Evolutionary conservation across 73 alveolate species (phyloP), one percentile per base, ranked within the genome.

Genomic region (Symbiodinium natans): DNA sequence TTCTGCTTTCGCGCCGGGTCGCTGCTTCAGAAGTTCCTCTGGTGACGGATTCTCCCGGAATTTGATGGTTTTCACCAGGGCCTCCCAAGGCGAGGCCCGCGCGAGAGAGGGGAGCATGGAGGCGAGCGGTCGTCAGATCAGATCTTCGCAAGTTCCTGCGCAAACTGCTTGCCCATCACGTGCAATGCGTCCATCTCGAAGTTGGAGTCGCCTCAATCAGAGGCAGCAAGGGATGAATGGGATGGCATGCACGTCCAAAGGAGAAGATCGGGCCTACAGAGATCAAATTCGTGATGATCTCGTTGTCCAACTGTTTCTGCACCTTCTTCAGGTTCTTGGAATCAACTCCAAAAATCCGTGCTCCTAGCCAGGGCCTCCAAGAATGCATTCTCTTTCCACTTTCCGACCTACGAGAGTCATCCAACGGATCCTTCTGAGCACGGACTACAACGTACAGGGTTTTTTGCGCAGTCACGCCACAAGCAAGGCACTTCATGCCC

Each of bases 131-230:
- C 63, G 63, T 48, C 63, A 48, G 63, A 10, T 48, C 63, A 48
- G n/a, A 33, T 10, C 52, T 71, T 87, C 92, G 84, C 94, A 34
- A 5, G 63, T 52, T 83, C 89, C 83, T 93, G 68, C 41, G 99
- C 74, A 92, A 99, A 99, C 93, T 94, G 99, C 99, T 99, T 99
- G n/a, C 99, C 99, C 93, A 99, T 94, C 48, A 99, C 99, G 92
- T 99, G 99, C 41, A 99, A 99, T 17, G 99, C 99, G 85, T 99
- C 99, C 63, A 99, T 99, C 99, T 99, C 99, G 88, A 99, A 99
- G 93, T 99, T 99, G 33, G 99, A 99, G 95, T 99, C 99, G 48
- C 98, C 95, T 89, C 41, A 25, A 56, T 56, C 92, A 42, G 31
- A 59, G 19, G 42, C 31, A 80, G 36, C n/a, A 8, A 29, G 13